A percentile compares a stretch with the other conserved stretches of the same genome.
These are phyloP conservation scores for Tetrahymena borealis DNA, from an alignment of 73 alveolate genomes.

Conservation along the genomic window DNA sequence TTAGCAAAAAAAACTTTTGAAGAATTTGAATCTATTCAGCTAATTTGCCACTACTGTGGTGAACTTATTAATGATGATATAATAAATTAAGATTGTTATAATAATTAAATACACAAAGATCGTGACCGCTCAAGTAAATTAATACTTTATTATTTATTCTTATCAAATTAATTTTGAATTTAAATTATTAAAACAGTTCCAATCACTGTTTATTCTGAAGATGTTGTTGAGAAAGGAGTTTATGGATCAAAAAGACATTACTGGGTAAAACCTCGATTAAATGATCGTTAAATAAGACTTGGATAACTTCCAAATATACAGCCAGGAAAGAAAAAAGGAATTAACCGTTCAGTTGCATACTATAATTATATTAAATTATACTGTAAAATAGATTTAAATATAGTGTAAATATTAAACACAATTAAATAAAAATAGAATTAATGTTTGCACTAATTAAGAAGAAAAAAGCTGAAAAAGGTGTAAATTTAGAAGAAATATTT, in stretches of 20 bases:
- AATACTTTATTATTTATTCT: no score
- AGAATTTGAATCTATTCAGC: neutral
- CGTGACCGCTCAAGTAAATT: neutral
- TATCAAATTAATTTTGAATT: no score
- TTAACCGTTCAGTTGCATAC: neutral
- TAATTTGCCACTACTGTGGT: neutral
- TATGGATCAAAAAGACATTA: neutral
- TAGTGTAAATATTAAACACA: neutral
- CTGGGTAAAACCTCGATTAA: neutral
- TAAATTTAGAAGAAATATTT: neutral
- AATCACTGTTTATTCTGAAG: neutral
- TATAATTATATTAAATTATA: neutral
- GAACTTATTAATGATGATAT: neutral
- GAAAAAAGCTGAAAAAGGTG: neutral
- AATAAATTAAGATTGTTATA: neutral
- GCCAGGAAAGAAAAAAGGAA: neutral
- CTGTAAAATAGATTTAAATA: neutral
- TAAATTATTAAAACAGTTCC: neutral
- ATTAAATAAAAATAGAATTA: neutral
- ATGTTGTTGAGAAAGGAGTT: neutral
- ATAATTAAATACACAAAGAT: neutral
- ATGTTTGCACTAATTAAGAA: neutral
- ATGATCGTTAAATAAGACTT: neutral
- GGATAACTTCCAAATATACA: neutral
- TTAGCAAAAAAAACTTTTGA: neutral